These are phyloP conservation scores for Arthrobotrys megalospora DNA, from an alignment of 2,329 filamentous ascomycete genomes.

Conservation along the genomic window DNA sequence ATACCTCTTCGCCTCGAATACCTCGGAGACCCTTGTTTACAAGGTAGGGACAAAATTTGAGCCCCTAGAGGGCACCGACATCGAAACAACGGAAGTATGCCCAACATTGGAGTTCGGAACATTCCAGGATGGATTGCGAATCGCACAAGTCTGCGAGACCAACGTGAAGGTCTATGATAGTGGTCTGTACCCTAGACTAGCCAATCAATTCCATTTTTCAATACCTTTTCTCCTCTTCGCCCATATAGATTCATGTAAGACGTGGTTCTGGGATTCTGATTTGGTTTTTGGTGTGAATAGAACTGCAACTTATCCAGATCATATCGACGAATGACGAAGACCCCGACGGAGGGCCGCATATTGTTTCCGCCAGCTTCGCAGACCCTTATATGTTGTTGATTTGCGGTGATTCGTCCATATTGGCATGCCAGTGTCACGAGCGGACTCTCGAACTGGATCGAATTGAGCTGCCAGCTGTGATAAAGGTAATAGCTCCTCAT, in stretches of 20 bases:
- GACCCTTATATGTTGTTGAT: conserved; percentile 89
- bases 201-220: conserved; percentile 59
- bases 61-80: conserved; percentile 85
- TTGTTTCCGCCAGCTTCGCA: conserved; percentile 84
- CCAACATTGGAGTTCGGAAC: conserved; percentile 85
- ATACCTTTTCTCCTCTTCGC: conserved; percentile 42
- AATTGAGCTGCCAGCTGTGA: conserved; percentile 67
- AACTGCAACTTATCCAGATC: conserved; percentile 90
- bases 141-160: conserved; percentile 88
- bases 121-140: conserved; percentile 82
- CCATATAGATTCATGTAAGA: conserved; percentile 62
- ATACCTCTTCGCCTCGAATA: conserved; percentile 86
- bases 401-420: conserved; percentile 84
- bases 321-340: conserved; percentile 93
- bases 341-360: conserved; percentile 82
- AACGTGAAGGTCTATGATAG: conserved; percentile 93
- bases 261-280: conserved; percentile 65
- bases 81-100: conserved; percentile 81
- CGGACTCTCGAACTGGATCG: conserved; percentile 86
- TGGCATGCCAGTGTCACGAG: conserved; percentile 83
- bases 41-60: conserved; percentile 82
- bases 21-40: conserved; percentile 65
- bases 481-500: conserved; percentile 44
- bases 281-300: conserved; percentile 68
- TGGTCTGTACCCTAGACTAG: conserved; percentile 73